Percentiles rank a stretch among this genome's conserved stretches.
Conservation (phyloP, 805 yeast species). For the Candida rishiriensis region DNA sequence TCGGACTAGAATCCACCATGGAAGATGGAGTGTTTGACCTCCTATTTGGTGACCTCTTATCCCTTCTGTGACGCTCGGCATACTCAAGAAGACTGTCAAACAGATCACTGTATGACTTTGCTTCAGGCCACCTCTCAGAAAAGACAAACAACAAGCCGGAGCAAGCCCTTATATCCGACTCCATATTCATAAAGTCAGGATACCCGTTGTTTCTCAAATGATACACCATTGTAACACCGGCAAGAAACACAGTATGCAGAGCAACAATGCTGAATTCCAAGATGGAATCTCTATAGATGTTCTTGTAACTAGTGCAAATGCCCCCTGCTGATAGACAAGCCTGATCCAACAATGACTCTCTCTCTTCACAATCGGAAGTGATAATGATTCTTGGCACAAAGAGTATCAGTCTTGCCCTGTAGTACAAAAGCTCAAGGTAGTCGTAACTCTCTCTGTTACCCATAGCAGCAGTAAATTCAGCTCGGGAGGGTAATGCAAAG, state of each 20-base stretch:
- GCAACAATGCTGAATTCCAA: conserved; percentile 21
- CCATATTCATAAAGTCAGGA: conserved; percentile 17
- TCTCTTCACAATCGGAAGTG: conserved; percentile 3
- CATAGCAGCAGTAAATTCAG: conserved; percentile 8
- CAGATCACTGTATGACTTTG: conserved; percentile 21
- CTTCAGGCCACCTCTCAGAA: conserved; percentile 26
- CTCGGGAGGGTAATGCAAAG: conserved; percentile 6
- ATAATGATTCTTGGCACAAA: conserved; percentile 16
- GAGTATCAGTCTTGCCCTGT: conserved; percentile 14
- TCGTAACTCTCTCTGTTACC: conserved; percentile 16
- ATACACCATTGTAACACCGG: conserved; percentile 26
- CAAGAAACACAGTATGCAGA: conserved; percentile 19
- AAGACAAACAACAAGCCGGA: conserved; percentile 25
- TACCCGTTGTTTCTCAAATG: conserved; percentile 21
- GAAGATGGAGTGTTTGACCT: neutral
- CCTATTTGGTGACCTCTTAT: neutral
- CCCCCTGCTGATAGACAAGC: conserved; percentile 21
- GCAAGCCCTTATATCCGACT: conserved; percentile 25
- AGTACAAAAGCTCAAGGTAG: conserved; percentile 16
- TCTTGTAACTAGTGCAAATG: conserved; percentile 17
- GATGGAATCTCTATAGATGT: conserved; percentile 16
- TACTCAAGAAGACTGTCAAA: conserved; percentile 23
- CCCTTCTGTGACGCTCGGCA: conserved; percentile 11
- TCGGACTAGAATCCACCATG: neutral
- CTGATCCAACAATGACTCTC: conserved; percentile 11